These are phyloP conservation scores for Fonsecaea pugnacius DNA, from an alignment of 2,329 filamentous ascomycete species.

Conservation along the genomic window DNA sequence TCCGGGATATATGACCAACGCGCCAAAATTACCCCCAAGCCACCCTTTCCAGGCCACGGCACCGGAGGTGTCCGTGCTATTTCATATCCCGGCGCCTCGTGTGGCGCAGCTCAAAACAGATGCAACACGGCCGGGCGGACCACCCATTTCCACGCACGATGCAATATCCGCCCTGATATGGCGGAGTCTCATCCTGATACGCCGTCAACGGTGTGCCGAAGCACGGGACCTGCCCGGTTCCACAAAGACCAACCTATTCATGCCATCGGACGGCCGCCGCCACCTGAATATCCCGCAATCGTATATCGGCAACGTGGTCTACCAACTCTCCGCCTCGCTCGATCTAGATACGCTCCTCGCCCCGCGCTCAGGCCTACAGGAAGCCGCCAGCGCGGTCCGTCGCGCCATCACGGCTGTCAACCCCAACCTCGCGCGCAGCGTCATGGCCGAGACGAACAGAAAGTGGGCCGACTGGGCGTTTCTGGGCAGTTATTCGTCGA, in stretches of 20 bases:
- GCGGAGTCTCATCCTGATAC: constrained; percentile 17
- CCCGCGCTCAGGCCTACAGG: neutral
- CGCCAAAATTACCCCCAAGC: constrained; percentile 3
- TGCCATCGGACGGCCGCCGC: constrained; percentile 18
- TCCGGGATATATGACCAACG: constrained; percentile 7
- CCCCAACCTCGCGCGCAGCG: constrained; percentile 5
- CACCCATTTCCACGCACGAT: constrained; percentile 16
- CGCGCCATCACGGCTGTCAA: constrained; percentile 15
- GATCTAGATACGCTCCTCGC: constrained; percentile 8
- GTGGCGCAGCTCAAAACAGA: constrained; percentile 19
- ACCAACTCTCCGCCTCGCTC: constrained; percentile 15
- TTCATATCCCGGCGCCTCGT: constrained; percentile 7
- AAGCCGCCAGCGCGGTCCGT: constrained; percentile 18
- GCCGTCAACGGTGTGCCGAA: neutral
- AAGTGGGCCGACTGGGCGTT: constrained; percentile 19
- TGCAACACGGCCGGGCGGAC: constrained; percentile 4
- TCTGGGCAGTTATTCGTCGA: constrained; percentile 11
- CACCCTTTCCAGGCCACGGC: constrained; percentile 11
- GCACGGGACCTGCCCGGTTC: neutral
- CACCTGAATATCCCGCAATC: constrained; percentile 15
- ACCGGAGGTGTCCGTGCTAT: constrained; percentile 1
- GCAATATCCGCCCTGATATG: constrained; percentile 19
- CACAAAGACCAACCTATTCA: constrained; percentile 9
- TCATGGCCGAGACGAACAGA: constrained; percentile 15
- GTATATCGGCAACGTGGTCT: constrained; percentile 19